phyloP scores from a whole-genome alignment of 129 eudicot genomes.

The Smallanthus sonchifolius region DNA sequence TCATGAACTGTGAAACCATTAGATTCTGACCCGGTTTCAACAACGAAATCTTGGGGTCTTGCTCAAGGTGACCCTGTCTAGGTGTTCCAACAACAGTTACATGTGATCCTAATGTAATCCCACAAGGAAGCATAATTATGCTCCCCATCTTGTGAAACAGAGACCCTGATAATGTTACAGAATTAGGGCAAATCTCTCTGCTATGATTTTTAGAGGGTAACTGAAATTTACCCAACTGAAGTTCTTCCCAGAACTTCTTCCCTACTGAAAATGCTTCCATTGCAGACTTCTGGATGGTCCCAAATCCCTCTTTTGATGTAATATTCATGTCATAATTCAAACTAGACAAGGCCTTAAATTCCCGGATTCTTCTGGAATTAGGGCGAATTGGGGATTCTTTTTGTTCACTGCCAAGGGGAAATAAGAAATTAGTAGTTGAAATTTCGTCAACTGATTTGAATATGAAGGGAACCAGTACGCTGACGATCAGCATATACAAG shows the following conservation, averaged over 20 bases:
- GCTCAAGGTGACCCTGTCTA: conserved; percentile 55
- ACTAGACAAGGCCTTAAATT: conserved; percentile 1
- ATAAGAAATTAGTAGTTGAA: conserved; percentile 5
- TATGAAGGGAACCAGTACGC: conserved; percentile 56
- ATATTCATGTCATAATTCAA: conserved; percentile 53
- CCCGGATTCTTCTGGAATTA: conserved; percentile 17
- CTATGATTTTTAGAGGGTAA: conserved; percentile 20
- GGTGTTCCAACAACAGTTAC: conserved; percentile 67
- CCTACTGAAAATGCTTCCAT: conserved; percentile 66
- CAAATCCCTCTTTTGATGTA: conserved; percentile 48
- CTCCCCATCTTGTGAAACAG: conserved; percentile 44
- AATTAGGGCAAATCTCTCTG: conserved; percentile 60
- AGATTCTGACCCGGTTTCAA: conserved; percentile 66
- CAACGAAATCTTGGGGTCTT: conserved; percentile 69
- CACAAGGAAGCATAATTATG: conserved; percentile 80
- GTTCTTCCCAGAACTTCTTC: conserved; percentile 61
- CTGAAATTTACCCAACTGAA: conserved; percentile 22
- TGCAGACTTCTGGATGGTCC: conserved; percentile 60
- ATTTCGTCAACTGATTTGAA: conserved; percentile 28
- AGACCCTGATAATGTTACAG: conserved; percentile 52
- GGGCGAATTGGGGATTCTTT: conserved; percentile 37
- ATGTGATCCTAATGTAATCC: conserved; percentile 83
- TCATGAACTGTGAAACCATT: conserved; percentile 82
- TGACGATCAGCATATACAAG: conserved; percentile 46
- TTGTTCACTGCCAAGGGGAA: conserved; percentile 30